A percentile compares a stretch with the other conserved stretches of the same genome.
phyloP scores from a whole-genome alignment of 2,329 filamentous ascomycete genomes.

The Microthyrium microscopicum region DNA sequence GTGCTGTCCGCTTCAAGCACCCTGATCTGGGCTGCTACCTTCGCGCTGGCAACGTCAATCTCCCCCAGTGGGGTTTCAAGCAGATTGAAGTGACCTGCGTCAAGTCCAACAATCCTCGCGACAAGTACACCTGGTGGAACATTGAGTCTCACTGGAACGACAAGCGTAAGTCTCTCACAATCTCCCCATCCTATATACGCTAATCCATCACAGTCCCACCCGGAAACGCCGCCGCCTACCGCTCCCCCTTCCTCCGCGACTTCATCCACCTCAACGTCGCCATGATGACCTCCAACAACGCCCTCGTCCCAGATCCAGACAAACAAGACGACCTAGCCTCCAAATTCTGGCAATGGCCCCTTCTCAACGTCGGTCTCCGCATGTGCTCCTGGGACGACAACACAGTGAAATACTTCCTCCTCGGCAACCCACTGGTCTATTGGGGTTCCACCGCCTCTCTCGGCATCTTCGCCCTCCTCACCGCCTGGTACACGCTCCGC shows the following conservation, averaged over 20 bases:
- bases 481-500: conserved; percentile 73
- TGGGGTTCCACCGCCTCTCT: conserved; percentile 80
- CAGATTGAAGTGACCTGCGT: conserved; percentile 95
- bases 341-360: conserved; percentile 95
- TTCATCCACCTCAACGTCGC: conserved; percentile 97
- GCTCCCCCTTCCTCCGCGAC: conserved; percentile 92
- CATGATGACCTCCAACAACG: conserved; percentile 99
- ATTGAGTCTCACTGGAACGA: conserved; percentile 91
- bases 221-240: conserved; percentile 80
- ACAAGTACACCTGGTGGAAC: conserved; percentile 98
- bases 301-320: conserved; percentile 89
- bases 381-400: conserved; percentile 98
- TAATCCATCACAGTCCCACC: conserved; percentile 51
- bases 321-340: conserved; percentile 98
- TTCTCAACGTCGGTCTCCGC: conserved; percentile 83
- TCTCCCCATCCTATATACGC: conserved; percentile 10
- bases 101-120: conserved; percentile 80
- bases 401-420: conserved; percentile 94
- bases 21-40: conserved; percentile 77
- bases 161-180: conserved; percentile 47
- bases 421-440: conserved; percentile 92
- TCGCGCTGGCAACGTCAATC: conserved; percentile 83
- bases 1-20: conserved; percentile 78
- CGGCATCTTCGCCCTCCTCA: conserved; percentile 51
- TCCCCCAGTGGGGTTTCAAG: conserved; percentile 99